phyloP scores from a whole-genome alignment of 2,329 filamentous ascomycete genomes.

The Colletotrichum camelliae region DNA sequence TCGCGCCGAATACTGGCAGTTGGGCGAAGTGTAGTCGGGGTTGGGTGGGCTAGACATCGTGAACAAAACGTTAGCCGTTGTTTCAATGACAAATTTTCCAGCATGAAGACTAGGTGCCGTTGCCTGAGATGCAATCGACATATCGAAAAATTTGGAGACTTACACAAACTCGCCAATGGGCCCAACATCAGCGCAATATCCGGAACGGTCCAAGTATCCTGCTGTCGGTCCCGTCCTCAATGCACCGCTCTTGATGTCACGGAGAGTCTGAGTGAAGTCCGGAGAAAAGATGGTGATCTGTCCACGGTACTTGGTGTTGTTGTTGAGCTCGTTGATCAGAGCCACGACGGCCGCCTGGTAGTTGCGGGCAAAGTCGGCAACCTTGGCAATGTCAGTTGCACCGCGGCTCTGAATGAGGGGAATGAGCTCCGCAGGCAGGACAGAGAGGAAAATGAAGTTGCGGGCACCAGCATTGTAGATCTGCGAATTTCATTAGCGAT shows the following conservation, averaged over 20 bases:
- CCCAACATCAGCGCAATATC: neutral
- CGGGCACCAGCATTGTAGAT: neutral
- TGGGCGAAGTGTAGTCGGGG: neutral
- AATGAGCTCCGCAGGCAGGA: neutral
- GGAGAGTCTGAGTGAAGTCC: neutral
- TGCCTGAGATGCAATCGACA: neutral
- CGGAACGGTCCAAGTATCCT: neutral
- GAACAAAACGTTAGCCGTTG: neutral
- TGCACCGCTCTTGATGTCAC: neutral
- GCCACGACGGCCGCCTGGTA: neutral
- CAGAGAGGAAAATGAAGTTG: neutral
- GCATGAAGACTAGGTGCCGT: neutral
- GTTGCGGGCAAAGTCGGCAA: neutral
- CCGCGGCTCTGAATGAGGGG: neutral
- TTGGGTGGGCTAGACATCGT: neutral
- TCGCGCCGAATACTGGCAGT: neutral
- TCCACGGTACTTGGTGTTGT: neutral
- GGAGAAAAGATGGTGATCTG: neutral
- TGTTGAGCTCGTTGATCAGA: neutral
- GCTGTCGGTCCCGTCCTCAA: neutral
- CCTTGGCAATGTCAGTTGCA: neutral
- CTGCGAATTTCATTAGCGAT: neutral
- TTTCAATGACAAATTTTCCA: neutral
- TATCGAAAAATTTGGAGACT: neutral
- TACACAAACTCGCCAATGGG: neutral